These are phyloP conservation scores for Murraya koenigii DNA, from an alignment of 345 rosid genomes.

Conservation along the genomic window DNA sequence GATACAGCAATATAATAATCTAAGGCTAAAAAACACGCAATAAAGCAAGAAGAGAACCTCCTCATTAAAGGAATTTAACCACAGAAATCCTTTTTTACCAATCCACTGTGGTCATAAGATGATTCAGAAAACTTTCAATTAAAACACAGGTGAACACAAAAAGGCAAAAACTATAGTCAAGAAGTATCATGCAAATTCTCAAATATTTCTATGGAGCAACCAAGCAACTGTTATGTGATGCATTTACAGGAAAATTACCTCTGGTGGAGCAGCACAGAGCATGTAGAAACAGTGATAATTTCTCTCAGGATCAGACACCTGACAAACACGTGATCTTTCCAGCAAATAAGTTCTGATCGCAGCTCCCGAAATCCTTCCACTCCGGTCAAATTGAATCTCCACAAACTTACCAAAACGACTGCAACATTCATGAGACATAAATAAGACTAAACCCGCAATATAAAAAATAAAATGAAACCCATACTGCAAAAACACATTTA, in stretches of 20 bases:
- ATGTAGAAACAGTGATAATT: constrained; percentile 99
- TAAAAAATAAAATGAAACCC: constrained; percentile 4
- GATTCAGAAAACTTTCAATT: background rate
- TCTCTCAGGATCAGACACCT: constrained; percentile 97
- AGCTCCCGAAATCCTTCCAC: constrained; percentile 96
- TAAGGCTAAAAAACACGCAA: background rate
- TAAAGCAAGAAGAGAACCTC: constrained; percentile 5
- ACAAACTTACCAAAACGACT: constrained; percentile 99
- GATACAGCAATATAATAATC: background rate
- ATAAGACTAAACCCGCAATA: constrained; percentile 20
- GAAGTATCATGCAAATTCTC: background rate
- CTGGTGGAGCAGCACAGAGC: constrained; percentile 97
- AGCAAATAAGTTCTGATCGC: constrained; percentile 95
- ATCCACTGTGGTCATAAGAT: background rate
- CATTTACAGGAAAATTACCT: constrained; percentile 48
- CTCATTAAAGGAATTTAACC: background rate
- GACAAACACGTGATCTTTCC: constrained; percentile 99
- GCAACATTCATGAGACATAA: constrained; percentile 24
- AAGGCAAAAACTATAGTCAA: background rate
- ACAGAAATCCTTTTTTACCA: background rate
- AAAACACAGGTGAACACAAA: background rate
- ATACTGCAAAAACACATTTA: background rate
- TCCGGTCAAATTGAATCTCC: constrained; percentile 92
- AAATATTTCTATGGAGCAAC: background rate
- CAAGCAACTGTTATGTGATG: background rate